A percentile compares a stretch with the other conserved stretches of the same genome.
Evolutionary conservation across 2,329 filamentous ascomycete genomes (phyloP).

Genomic region (Fusarium buxicola): DNA sequence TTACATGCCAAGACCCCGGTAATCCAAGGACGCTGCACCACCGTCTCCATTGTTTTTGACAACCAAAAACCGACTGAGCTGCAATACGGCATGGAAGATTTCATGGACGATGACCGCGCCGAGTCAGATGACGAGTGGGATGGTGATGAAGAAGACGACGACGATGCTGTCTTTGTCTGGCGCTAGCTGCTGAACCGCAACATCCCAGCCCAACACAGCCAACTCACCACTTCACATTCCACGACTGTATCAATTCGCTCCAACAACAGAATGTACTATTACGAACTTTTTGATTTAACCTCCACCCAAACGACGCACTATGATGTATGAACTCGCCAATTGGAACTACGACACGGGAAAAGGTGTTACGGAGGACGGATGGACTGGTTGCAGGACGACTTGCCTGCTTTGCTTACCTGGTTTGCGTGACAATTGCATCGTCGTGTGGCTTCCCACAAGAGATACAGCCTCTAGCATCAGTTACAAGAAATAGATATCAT

Average conservation of each 20-base stretch:
- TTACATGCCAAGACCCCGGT: constrained; percentile 52
- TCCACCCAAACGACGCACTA: not conserved
- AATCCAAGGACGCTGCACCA: constrained; percentile 76
- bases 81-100: constrained; percentile 78
- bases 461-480: not conserved
- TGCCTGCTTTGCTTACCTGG: not conserved
- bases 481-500: constrained; percentile 1
- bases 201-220: not conserved
- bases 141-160: constrained; percentile 65
- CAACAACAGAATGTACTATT: not conserved
- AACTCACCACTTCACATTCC: not conserved
- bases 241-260: not conserved
- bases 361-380: not conserved
- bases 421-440: not conserved
- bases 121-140: constrained; percentile 69
- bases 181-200: constrained; percentile 14
- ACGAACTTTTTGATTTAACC: not conserved
- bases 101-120: constrained; percentile 69
- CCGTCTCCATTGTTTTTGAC: constrained; percentile 79
- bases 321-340: not conserved
- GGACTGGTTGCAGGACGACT: not conserved
- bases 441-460: constrained; percentile 1
- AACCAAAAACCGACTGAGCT: constrained; percentile 78
- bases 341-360: not conserved
- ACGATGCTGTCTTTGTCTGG: constrained; percentile 49